Evolutionary conservation across 345 rosid species (phyloP).

Genomic region (Eucalyptus lansdowneana): DNA sequence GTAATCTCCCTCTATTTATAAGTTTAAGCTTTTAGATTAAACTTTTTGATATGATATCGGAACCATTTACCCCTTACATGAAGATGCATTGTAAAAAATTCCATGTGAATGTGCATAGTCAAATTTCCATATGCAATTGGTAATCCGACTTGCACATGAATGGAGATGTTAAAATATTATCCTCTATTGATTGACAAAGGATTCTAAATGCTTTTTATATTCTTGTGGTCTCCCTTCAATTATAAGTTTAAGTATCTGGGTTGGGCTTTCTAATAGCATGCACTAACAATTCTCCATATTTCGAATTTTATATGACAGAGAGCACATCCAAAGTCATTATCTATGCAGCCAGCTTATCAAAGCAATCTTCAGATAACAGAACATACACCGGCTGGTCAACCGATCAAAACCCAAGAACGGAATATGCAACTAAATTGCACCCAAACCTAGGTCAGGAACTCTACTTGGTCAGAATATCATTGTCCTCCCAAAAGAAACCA

Average conservation of each 20-base stretch:
- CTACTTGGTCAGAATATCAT: background rate
- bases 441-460: background rate
- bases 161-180: too few species aligned
- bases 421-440: background rate
- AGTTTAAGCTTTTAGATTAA: too few species aligned
- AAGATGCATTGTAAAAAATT: too few species aligned
- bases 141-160: too few species aligned
- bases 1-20: too few species aligned
- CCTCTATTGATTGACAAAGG: rapidly evolving
- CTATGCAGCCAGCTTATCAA: background rate
- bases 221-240: rapidly evolving
- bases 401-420: background rate
- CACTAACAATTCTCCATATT: background rate
- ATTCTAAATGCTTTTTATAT: too few species aligned
- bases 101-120: too few species aligned
- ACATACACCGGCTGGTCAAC: background rate
- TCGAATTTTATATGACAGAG: background rate
- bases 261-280: background rate
- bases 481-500: background rate
- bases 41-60: too few species aligned
- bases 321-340: background rate
- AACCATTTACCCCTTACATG: too few species aligned
- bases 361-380: background rate
- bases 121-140: too few species aligned
- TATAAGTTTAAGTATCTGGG: too few species aligned